phyloP scores from a whole-genome alignment of 2,329 filamentous ascomycete genomes.

The Lachnellula willkommii region DNA sequence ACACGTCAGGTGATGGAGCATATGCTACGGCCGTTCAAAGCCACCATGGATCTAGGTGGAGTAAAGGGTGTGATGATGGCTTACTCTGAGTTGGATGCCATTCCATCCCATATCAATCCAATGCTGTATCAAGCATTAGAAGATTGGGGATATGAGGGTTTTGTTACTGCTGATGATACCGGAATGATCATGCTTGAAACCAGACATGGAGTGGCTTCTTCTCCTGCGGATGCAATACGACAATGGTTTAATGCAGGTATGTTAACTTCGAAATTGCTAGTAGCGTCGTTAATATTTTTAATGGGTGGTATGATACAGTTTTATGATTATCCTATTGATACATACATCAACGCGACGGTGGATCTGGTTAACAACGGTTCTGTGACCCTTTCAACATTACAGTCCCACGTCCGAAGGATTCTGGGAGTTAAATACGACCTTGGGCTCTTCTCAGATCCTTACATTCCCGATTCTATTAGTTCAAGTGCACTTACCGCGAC shows the following conservation, averaged over 20 bases:
- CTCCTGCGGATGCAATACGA: slow-evolving; percentile 36
- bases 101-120: slow-evolving; percentile 37
- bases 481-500: slow-evolving; percentile 33
- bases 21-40: slow-evolving; percentile 40
- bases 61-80: slow-evolving; percentile 42
- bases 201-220: slow-evolving; percentile 35
- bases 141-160: slow-evolving; percentile 38
- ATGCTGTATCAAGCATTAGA: slow-evolving; percentile 36
- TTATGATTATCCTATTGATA: slow-evolving; percentile 39
- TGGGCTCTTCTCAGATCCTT: slow-evolving; percentile 37
- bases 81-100: slow-evolving; percentile 39
- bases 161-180: slow-evolving; percentile 40
- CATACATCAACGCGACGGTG: slow-evolving; percentile 35
- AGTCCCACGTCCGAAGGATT: slow-evolving; percentile 35
- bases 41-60: slow-evolving; percentile 38
- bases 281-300: not conserved
- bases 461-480: slow-evolving; percentile 32
- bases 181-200: slow-evolving; percentile 31
- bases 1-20: slow-evolving; percentile 40
- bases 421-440: slow-evolving; percentile 41
- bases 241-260: slow-evolving; percentile 42
- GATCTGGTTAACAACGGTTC: slow-evolving; percentile 35
- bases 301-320: slow-evolving; percentile 37
- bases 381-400: slow-evolving; percentile 33
- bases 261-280: not conserved